Conservation (phyloP, 2,329 filamentous ascomycete species). For the Paecilomyces formosus region DNA sequence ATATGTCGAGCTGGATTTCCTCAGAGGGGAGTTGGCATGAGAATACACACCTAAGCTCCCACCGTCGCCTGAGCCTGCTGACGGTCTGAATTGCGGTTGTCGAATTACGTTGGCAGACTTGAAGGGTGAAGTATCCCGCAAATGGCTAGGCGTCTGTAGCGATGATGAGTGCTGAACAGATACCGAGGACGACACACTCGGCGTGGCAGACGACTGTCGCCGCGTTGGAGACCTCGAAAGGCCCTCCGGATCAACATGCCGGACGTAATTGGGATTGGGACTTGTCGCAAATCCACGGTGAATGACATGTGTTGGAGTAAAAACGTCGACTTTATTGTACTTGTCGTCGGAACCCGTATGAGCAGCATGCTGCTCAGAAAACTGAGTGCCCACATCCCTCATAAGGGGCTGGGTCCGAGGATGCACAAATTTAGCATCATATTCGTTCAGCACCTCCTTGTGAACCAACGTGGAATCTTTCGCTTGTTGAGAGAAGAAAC, state of each 20-base stretch:
- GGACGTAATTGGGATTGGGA: constrained; percentile 72
- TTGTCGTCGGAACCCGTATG: constrained; percentile 35
- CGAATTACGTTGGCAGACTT: constrained; percentile 39
- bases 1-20: constrained; percentile 64
- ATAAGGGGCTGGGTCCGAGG: constrained; percentile 78
- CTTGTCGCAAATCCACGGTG: constrained; percentile 73
- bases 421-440: constrained; percentile 92
- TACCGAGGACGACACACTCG: constrained; percentile 8
- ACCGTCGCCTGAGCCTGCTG: constrained; percentile 49
- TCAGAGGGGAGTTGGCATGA: constrained; percentile 74
- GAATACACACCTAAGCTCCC: constrained; percentile 74
- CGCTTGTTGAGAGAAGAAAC: constrained; percentile 70
- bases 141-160: constrained; percentile 35
- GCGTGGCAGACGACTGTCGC: constrained; percentile 7
- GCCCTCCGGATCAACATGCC: constrained; percentile 63
- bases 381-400: constrained; percentile 71
- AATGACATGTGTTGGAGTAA: constrained; percentile 56
- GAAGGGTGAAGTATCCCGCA: constrained; percentile 42
- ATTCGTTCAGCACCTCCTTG: constrained; percentile 88
- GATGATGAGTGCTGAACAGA: constrained; percentile 21
- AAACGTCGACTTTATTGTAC: constrained; percentile 52
- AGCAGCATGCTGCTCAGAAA: constrained; percentile 40
- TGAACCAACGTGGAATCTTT: constrained; percentile 81
- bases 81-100: constrained; percentile 46
- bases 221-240: constrained; percentile 25